phyloP scores from a whole-genome alignment of 768 basidiomycete species.

The Hypholoma sublateritium region DNA sequence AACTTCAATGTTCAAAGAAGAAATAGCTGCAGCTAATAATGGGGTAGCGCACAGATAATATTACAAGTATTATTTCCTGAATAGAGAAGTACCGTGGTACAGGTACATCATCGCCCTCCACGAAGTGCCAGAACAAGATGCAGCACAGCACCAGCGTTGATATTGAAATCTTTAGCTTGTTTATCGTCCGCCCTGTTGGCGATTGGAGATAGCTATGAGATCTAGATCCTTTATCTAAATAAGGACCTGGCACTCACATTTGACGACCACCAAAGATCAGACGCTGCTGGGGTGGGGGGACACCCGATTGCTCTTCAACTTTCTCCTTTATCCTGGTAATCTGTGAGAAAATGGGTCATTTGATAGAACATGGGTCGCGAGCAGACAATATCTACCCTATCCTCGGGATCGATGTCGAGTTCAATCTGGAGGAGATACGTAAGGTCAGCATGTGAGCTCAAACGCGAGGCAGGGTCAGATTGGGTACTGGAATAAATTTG shows the following conservation, averaged over 20 bases:
- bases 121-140: constrained; percentile 95
- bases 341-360: constrained; percentile 39
- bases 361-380: not conserved
- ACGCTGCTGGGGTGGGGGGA: constrained; percentile 94
- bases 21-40: no score
- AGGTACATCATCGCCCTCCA: constrained; percentile 63
- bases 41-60: constrained; percentile 7
- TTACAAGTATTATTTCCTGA: constrained; percentile 8
- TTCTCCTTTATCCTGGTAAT: constrained; percentile 95
- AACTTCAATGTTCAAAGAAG: no score
- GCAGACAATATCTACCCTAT: constrained; percentile 52
- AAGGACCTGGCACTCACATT: constrained; percentile 56
- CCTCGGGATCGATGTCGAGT: constrained; percentile 89
- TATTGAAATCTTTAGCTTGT: constrained; percentile 80
- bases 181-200: constrained; percentile 83
- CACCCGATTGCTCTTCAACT: constrained; percentile 97
- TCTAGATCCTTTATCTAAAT: not conserved
- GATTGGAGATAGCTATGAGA: not conserved
- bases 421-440: constrained; percentile 62
- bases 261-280: constrained; percentile 92
- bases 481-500: not conserved
- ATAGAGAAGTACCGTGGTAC: not conserved
- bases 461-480: not conserved
- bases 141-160: constrained; percentile 82
- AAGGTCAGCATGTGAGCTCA: not conserved